Evolutionary conservation across 2,329 filamentous ascomycete genomes (phyloP).

Genomic region (Penicillium sp.): DNA sequence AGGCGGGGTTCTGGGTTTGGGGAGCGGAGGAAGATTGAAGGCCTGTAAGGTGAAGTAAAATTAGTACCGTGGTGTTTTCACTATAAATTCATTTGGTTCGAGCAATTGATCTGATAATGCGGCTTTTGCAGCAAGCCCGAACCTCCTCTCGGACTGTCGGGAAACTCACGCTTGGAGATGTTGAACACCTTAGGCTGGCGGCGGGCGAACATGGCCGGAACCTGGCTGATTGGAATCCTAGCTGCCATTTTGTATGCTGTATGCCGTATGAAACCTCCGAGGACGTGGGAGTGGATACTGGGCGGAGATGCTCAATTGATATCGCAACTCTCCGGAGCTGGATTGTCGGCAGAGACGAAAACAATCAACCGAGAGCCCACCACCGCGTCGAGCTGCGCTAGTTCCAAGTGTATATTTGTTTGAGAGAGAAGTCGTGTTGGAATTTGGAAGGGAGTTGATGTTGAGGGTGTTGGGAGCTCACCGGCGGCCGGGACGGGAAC

Average conservation of each 20-base stretch:
- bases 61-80: constrained; percentile 9
- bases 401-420: constrained; percentile 10
- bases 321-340: constrained; percentile 22
- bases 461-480: constrained; percentile 42
- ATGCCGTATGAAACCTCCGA: constrained; percentile 1
- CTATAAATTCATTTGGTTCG: neutral
- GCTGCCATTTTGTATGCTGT: constrained; percentile 32
- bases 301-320: constrained; percentile 14
- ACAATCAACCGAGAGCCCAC: constrained; percentile 28
- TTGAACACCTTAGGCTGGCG: constrained; percentile 32
- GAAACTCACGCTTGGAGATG: constrained; percentile 36
- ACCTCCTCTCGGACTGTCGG: constrained; percentile 3
- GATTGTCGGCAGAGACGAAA: constrained; percentile 21
- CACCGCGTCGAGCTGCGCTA: constrained; percentile 22
- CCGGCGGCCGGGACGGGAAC: constrained; percentile 40
- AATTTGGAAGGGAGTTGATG: constrained; percentile 18
- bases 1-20: constrained; percentile 44
- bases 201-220: constrained; percentile 36
- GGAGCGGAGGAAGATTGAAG: constrained; percentile 35
- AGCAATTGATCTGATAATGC: neutral
- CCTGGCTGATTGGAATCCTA: constrained; percentile 31
- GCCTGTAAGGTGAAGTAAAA: constrained; percentile 21
- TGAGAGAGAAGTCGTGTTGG: constrained; percentile 12
- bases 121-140: neutral
- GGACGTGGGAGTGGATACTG: constrained; percentile 11